Base-by-base conservation (phyloP, 1,139 yeast genomes). In the Blastobotrys malaysiensis region DNA sequence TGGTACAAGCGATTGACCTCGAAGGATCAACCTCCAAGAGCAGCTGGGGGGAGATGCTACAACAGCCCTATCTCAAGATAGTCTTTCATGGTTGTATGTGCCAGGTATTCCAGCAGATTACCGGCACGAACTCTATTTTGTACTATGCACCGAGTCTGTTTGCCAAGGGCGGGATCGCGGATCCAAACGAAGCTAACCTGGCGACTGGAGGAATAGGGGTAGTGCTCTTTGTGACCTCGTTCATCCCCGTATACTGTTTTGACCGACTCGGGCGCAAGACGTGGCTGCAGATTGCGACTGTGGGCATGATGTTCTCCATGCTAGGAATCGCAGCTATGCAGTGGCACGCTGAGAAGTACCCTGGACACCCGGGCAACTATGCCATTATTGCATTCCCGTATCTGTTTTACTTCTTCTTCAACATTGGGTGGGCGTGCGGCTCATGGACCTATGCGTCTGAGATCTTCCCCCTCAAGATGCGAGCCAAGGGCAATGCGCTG, bases 401-500 rank as follows among this genome's bases (percentile, higher is more conserved):
- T 75, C 69, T 81, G 48, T 85, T 83, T 65, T 84, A 84, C 69
- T 81, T 86, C 21, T 82, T 80, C 67, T 85, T 84, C 67, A 90
- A 90, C 18, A 73, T 87, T 47, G 77, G 88, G 26, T 86, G 91
- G 91, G 91, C 82, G 93, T 88, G 89, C 39, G 74, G 81, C 54
- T 79, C 81, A 44, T 86, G 91, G 91, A 88, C 87, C 49, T 75
- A 84, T 57, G 77, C 83, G 57, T 84, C 88, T 52, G 95, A 86
- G 69, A 76, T 84, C 57, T 86, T 77, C 73, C 83, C 88, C 55
- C 76, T 86, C 61, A 76, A 84, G 57, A 80, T 84, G 54, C 78
- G 93, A 71, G 88, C 85, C 65, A 84, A 82, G 70, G 84, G 88
- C 5, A 83, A 85, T 59, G 82, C 90, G n/a, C 66, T 85, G 53